Evolutionary conservation across 2,329 filamentous ascomycete species (phyloP).

Genomic region (Botrytis deweyae): DNA sequence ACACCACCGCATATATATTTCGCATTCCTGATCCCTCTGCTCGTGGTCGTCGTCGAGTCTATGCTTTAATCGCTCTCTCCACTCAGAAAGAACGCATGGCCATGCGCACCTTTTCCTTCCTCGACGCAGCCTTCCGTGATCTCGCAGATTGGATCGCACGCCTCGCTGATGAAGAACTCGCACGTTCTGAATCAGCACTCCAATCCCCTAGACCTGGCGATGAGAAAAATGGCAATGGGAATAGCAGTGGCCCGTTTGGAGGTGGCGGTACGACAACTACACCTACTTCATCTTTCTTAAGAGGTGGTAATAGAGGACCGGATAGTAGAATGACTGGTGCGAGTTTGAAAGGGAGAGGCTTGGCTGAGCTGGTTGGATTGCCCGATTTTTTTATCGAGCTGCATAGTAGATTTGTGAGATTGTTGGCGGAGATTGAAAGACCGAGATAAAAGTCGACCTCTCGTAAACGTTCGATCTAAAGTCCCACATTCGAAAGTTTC

Average conservation of each 20-base stretch:
- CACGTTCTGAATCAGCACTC: conserved; percentile 40
- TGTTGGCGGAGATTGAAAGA: conserved; percentile 55
- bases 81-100: conserved; percentile 64
- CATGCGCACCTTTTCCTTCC: conserved; percentile 64
- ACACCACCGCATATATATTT: conserved; percentile 70
- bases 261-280: conserved; percentile 18
- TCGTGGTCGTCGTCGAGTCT: conserved; percentile 66
- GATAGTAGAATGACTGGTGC: conserved; percentile 44
- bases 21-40: conserved; percentile 67
- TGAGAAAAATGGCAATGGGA: conserved; percentile 21
- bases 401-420: conserved; percentile 61
- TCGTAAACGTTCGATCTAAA: background rate
- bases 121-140: conserved; percentile 62
- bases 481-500: background rate
- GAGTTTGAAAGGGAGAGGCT: conserved; percentile 57
- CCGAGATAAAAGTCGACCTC: conserved; percentile 11
- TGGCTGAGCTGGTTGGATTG: conserved; percentile 64
- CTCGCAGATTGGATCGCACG: conserved; percentile 65
- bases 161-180: conserved; percentile 62
- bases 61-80: conserved; percentile 64
- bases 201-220: conserved; percentile 18
- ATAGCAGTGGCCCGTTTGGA: conserved; percentile 13
- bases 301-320: conserved; percentile 32
- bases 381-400: conserved; percentile 69
- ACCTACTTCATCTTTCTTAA: conserved; percentile 34